Evolutionary conservation across 1,284 basidiomycete species (phyloP), one percentile per base, ranked within the genome.

Genomic region (Cutaneotrichosporon mucoides): DNA sequence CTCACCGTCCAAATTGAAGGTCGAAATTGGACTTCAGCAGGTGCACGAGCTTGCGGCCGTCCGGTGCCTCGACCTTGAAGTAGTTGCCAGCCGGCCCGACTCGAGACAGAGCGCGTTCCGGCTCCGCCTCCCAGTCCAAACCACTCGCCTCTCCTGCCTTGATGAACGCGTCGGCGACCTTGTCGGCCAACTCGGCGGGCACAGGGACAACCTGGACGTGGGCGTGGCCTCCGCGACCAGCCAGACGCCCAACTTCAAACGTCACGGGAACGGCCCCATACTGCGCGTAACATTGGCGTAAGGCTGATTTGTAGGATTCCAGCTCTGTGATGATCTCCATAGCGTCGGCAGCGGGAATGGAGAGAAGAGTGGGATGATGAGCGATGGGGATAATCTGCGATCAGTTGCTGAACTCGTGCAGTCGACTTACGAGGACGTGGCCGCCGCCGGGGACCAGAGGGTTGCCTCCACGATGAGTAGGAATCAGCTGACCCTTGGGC

Each of bases 1-100:
- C 86, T 70, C 68, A 93, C 92, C 93, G 85, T 59, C 92, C 93
- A 77, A 96, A 97, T 74, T 96, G 92, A 54, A 97, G 80, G 66
- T 87, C 87, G 71, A 97, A 97, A 51, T 87, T 87, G 50, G 86
- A 83, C 70, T 86, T 86, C 69, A 96, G 85, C 62, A 92, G 75
- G 79, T 95, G 90, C 35, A 96, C 86, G 79, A 96, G 80, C 76
- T 84, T 88, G 63, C 82, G 81, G n/a, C 92, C 92, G 66, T 88
- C 85, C 0, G 94, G 93, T 53, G 95, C 79, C 69, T 95, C 91
- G 4, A 96, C 88, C 65, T 86, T 85, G 81, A 96, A 95, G 77
- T 94, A 95, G 60, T 88, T 86, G 58, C 85, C 84, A 51, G 79
- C 77, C 3, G 72, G 64, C 3, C 73, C 73, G 44, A 80, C 80